Percentiles rank a stretch among this genome's conserved stretches.
These are phyloP conservation scores for Monosporascus cannonballus DNA, from an alignment of 2,329 filamentous ascomycete genomes.

Conservation along the genomic window DNA sequence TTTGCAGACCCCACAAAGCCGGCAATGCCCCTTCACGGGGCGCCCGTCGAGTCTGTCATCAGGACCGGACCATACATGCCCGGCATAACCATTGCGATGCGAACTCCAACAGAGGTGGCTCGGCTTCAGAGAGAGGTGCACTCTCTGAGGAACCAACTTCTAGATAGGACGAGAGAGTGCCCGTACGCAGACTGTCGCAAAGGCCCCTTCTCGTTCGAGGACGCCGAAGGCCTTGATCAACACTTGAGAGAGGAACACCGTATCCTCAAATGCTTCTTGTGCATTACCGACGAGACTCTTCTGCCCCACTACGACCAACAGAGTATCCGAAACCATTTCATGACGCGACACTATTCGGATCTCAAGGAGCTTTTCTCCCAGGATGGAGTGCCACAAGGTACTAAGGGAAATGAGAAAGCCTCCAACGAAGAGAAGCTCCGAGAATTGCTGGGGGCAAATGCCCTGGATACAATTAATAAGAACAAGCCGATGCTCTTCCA, in stretches of 20 bases:
- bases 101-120: conserved; percentile 35
- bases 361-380: conserved; percentile 7
- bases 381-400: neutral
- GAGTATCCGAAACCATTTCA: conserved; percentile 16
- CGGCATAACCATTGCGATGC: conserved; percentile 28
- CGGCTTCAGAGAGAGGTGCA: conserved; percentile 30
- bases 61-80: conserved; percentile 28
- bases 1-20: conserved; percentile 26
- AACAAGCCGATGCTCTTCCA: neutral
- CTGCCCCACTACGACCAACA: conserved; percentile 22
- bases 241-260: conserved; percentile 32
- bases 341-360: conserved; percentile 12
- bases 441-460: neutral
- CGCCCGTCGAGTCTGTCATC: conserved; percentile 30
- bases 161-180: conserved; percentile 31
- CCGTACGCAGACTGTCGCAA: conserved; percentile 30
- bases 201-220: conserved; percentile 24
- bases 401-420: neutral
- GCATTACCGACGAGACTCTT: conserved; percentile 20
- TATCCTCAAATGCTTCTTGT: conserved; percentile 21
- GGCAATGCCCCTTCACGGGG: conserved; percentile 29
- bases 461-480: neutral
- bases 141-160: conserved; percentile 25
- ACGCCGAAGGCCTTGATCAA: conserved; percentile 23
- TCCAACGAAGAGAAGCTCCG: neutral